Evolutionary conservation across 2,329 filamentous ascomycete genomes (phyloP), one percentile per base, ranked within the genome.

Genomic region (Trichoderma sp.): DNA sequence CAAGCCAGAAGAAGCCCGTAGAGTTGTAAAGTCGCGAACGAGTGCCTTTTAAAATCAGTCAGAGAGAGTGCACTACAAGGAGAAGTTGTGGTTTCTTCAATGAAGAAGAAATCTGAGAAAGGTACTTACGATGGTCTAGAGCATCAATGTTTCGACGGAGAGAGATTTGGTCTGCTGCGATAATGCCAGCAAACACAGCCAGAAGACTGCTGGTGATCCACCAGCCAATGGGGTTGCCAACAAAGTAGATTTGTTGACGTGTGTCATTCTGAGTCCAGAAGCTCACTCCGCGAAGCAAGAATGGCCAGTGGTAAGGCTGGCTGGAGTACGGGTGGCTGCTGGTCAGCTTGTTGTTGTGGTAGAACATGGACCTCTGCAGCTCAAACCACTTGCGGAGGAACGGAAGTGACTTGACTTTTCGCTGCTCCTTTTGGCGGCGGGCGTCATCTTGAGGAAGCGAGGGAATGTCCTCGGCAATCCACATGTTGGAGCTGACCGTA

Each of bases 181-280:
- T 84, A 73, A 99, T 96, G 72, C 96, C 96, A 28, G 89, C 93
- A 78, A 96, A 98, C 46, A 99, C 94, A 55, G 96, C 96, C 70
- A 99, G 84, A 67, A 99, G 84, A 81, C 92, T 94, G 80, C 93
- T 97, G 16, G 93, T 90, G 72, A 99, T 86, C 96, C 96, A 99
- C 94, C 96, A 99, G 69, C 95, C 96, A 71, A 98, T 81, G 0
- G 96, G 96, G 82, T 99, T 99, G 68, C 96, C 96, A 34, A 99
- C 84, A 85, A 99, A 99, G 83, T 99, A 99, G 73, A 99, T 99
- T 80, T 99, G 96, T 83, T 97, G 90, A 70, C 93, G 90, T 11
- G 95, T 97, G 68, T 96, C 93, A 79, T 93, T 94, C 79, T 98
- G 92, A 10, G 96, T 99, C 96, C 96, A 99, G 90, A 99, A 99